phyloP scores from a whole-genome alignment of 192 early-diverging fungal species.

The Backusella australiensis region DNA sequence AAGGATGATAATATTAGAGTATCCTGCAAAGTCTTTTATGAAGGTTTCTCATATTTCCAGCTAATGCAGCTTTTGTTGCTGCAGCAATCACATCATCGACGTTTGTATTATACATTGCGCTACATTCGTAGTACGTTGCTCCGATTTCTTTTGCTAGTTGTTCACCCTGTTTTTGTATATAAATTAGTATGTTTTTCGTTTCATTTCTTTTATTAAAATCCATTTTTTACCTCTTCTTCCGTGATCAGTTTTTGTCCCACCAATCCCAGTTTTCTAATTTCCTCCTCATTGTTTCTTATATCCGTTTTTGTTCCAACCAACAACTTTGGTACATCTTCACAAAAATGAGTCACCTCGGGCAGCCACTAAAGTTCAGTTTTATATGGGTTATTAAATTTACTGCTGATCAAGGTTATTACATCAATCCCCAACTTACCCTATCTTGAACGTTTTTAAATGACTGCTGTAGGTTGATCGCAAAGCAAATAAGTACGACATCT shows the following conservation, averaged over 20 bases:
- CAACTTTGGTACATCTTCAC: conserved; percentile 44
- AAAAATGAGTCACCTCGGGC: conserved; percentile 48
- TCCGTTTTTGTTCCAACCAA: conserved; percentile 53
- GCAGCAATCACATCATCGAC: conserved; percentile 48
- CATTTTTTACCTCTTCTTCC: conserved; percentile 31
- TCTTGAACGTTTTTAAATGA: conserved; percentile 78
- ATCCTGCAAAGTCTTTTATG: conserved; percentile 40
- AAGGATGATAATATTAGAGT: background rate
- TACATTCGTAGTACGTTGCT: conserved; percentile 52
- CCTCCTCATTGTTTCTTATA: conserved; percentile 31
- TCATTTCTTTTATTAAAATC: background rate
- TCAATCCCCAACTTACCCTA: conserved; percentile 44
- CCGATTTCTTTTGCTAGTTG: conserved; percentile 42
- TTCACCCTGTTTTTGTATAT: conserved; percentile 34
- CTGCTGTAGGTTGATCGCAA: conserved; percentile 63
- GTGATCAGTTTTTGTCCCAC: conserved; percentile 37
- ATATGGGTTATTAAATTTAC: background rate
- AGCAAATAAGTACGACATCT: conserved; percentile 69
- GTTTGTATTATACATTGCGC: conserved; percentile 43
- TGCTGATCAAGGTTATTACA: background rate
- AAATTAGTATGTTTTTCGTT: background rate
- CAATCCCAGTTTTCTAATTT: conserved; percentile 24
- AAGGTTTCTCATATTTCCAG: conserved; percentile 39
- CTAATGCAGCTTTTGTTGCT: conserved; percentile 42
- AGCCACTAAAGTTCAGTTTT: conserved; percentile 34